Conservation (phyloP, 441 rosid species). For the Syzygium malaccense region DNA sequence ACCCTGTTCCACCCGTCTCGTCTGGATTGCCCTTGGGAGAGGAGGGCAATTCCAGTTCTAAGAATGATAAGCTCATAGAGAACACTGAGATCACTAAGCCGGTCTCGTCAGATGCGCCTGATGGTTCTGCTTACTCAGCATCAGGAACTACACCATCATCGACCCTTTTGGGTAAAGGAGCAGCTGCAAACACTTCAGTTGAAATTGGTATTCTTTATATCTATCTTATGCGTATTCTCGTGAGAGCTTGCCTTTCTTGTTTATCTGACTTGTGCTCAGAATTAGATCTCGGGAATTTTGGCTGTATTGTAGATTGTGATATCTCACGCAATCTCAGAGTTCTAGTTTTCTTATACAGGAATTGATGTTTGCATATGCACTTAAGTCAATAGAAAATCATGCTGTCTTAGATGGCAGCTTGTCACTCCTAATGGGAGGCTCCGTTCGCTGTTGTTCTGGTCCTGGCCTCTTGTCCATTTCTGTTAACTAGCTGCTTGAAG, state of each 20-base stretch:
- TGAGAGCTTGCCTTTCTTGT: background rate
- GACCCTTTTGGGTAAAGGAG: background rate
- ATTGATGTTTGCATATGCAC: background rate
- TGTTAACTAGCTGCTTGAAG: background rate
- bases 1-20: background rate
- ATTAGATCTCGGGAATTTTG: background rate
- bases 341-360: background rate
- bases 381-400: background rate
- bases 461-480: background rate
- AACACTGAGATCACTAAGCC: background rate
- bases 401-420: background rate
- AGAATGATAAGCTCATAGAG: constrained; percentile 4
- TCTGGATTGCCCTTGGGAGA: constrained; percentile 7
- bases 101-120: background rate
- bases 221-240: background rate
- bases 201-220: background rate
- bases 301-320: background rate
- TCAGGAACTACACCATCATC: constrained; percentile 14
- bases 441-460: background rate
- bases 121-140: constrained; percentile 3
- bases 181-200: constrained; percentile 7
- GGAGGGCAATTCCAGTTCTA: constrained; percentile 10
- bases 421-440: background rate
- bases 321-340: background rate
- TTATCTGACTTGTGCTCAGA: background rate